phyloP scores from a whole-genome alignment of 192 early-diverging fungal species.

The Tieghemiomyces parasiticus region DNA sequence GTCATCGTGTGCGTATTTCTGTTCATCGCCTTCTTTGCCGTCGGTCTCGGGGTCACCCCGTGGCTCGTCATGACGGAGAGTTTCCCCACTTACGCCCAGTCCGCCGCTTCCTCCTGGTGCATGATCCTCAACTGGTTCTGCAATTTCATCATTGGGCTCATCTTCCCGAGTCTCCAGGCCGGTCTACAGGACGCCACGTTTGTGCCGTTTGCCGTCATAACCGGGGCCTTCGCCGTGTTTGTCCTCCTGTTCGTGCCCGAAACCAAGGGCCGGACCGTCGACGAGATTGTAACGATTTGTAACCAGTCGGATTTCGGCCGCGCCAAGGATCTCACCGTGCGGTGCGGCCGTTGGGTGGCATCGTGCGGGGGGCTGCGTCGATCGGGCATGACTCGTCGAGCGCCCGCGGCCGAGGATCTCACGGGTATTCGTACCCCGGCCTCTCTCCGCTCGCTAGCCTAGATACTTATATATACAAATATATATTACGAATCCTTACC shows the following conservation, averaged over 20 bases:
- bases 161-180: conserved; percentile 38
- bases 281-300: conserved; percentile 27
- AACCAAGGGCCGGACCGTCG: conserved; percentile 61
- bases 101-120: conserved; percentile 50
- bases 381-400: too few species aligned
- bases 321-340: too few species aligned
- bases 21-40: conserved; percentile 61
- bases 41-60: conserved; percentile 69
- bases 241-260: conserved; percentile 62
- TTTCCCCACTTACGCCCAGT: conserved; percentile 56
- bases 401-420: too few species aligned
- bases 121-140: conserved; percentile 60
- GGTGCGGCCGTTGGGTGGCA: too few species aligned
- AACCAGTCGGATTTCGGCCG: not conserved
- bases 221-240: conserved; percentile 46
- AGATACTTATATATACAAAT: too few species aligned
- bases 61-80: conserved; percentile 69
- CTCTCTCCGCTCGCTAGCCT: too few species aligned
- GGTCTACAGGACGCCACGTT: conserved; percentile 36
- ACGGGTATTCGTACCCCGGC: too few species aligned
- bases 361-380: too few species aligned
- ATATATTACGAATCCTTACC: too few species aligned
- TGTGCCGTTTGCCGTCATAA: conserved; percentile 55
- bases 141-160: conserved; percentile 42
- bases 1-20: conserved; percentile 52